A percentile compares a stretch with the other conserved stretches of the same genome.
phyloP scores from a whole-genome alignment of 352 stramenopile species.

The Peronospora belbahrii region DNA sequence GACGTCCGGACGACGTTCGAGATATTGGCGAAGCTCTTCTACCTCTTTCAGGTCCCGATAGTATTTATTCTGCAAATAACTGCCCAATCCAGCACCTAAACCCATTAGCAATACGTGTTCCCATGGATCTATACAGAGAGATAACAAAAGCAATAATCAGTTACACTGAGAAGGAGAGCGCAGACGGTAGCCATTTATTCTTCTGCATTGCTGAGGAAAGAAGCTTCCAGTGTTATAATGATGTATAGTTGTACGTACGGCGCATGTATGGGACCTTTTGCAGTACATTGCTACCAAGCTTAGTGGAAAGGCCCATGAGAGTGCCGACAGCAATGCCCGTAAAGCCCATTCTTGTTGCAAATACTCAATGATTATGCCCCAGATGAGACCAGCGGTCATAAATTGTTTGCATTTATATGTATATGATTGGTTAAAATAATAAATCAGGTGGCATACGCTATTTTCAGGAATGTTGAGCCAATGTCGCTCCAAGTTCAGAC shows the following conservation, averaged over 20 bases:
- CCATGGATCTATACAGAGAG: slow-evolving; percentile 49
- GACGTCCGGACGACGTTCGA: slow-evolving; percentile 52
- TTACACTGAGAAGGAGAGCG: not conserved
- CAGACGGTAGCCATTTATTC: not conserved
- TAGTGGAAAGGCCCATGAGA: slow-evolving; percentile 73
- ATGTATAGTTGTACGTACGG: slow-evolving; percentile 43
- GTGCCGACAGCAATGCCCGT: slow-evolving; percentile 58
- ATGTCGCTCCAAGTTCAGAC: slow-evolving; percentile 17
- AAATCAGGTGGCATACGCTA: not conserved
- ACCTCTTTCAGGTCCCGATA: slow-evolving; percentile 63
- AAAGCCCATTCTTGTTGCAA: slow-evolving; percentile 59
- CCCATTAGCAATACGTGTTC: slow-evolving; percentile 74
- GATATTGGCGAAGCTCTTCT: slow-evolving; percentile 63
- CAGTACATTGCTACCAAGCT: slow-evolving; percentile 74
- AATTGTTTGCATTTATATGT: slow-evolving; percentile 3
- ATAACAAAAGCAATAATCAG: slow-evolving; percentile 1
- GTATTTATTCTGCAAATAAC: slow-evolving; percentile 71
- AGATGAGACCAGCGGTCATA: slow-evolving; percentile 22
- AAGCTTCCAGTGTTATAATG: not conserved
- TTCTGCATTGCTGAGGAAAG: not conserved
- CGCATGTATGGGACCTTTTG: slow-evolving; percentile 81
- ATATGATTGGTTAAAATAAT: slow-evolving; percentile 11
- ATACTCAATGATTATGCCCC: slow-evolving; percentile 15
- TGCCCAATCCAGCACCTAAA: slow-evolving; percentile 47
- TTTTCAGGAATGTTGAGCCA: slow-evolving; percentile 6